Evolutionary conservation across 2,329 filamentous ascomycete genomes (phyloP).

Genomic region (Colletotrichum abscissum): DNA sequence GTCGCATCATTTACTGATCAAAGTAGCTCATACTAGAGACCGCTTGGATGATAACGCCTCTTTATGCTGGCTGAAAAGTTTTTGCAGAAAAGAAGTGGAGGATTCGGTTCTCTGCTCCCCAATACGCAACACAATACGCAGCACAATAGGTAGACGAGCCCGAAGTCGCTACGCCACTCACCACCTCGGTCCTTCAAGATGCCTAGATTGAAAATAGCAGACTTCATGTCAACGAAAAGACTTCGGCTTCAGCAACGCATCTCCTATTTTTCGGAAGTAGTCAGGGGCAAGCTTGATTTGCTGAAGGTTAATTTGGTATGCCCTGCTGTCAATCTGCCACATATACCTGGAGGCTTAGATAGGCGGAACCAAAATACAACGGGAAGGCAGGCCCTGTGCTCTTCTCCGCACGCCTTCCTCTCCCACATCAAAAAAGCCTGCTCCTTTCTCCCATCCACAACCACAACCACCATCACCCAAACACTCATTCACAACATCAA

Average conservation of each 20-base stretch:
- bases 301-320: background rate
- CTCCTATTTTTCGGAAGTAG: background rate
- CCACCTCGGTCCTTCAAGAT: no score
- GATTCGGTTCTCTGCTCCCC: no score
- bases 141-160: no score
- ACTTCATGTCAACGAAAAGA: no score
- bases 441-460: background rate
- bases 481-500: background rate
- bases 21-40: no score
- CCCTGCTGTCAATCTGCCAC: background rate
- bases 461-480: background rate
- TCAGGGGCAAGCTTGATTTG: background rate
- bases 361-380: background rate
- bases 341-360: background rate
- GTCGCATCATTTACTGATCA: no score
- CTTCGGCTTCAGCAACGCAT: background rate
- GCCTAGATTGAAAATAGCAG: no score
- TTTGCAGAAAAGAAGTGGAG: no score
- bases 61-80: no score
- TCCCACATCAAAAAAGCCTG: background rate
- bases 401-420: background rate
- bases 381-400: background rate
- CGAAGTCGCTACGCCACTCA: no score
- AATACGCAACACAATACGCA: no score
- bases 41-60: no score